Percentiles rank a stretch among this genome's conserved stretches.
These are phyloP conservation scores for Trichoderma reesei DNA, from an alignment of 495 filamentous ascomycete species.

Conservation along the genomic window DNA sequence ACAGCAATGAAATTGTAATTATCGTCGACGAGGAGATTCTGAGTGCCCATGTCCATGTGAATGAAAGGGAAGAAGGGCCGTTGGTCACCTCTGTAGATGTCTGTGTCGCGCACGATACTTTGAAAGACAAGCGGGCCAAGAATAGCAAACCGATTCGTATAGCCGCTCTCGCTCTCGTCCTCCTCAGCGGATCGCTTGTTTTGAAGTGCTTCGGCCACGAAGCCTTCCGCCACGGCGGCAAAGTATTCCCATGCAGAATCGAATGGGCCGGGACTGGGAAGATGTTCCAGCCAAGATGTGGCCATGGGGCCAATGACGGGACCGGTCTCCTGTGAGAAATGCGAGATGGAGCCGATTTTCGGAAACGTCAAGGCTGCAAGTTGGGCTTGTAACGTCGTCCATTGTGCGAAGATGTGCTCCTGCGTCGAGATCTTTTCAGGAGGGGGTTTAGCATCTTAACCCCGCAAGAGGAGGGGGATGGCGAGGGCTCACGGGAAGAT, in stretches of 20 bases:
- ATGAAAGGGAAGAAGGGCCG: no score
- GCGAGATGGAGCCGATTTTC: slow-evolving; percentile 15
- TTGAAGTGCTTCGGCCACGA: neutral
- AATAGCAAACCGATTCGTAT: neutral
- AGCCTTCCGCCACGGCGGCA: slow-evolving; percentile 10
- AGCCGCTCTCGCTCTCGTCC: no score
- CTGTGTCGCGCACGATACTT: slow-evolving; percentile 1
- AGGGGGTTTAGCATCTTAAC: neutral
- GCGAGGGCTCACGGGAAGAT: slow-evolving; percentile 16
- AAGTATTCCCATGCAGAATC: slow-evolving; percentile 15
- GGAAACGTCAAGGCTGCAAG: slow-evolving; percentile 13
- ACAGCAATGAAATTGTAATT: slow-evolving; percentile 20
- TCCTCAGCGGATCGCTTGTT: no score
- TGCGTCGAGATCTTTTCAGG: slow-evolving; percentile 17
- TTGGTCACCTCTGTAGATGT: neutral
- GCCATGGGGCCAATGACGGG: slow-evolving; percentile 13
- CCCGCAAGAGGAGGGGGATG: no score
- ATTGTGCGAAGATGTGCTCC: slow-evolving; percentile 23
- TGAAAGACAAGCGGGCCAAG: neutral
- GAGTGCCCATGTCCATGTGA: slow-evolving; percentile 20
- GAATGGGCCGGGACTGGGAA: slow-evolving; percentile 12
- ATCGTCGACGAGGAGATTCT: slow-evolving; percentile 24
- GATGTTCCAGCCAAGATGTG: slow-evolving; percentile 9
- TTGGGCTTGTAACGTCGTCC: slow-evolving; percentile 17
- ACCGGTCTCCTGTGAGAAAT: slow-evolving; percentile 6